phyloP scores from a whole-genome alignment of 2,329 filamentous ascomycete genomes.

The Triangularia setosa region DNA sequence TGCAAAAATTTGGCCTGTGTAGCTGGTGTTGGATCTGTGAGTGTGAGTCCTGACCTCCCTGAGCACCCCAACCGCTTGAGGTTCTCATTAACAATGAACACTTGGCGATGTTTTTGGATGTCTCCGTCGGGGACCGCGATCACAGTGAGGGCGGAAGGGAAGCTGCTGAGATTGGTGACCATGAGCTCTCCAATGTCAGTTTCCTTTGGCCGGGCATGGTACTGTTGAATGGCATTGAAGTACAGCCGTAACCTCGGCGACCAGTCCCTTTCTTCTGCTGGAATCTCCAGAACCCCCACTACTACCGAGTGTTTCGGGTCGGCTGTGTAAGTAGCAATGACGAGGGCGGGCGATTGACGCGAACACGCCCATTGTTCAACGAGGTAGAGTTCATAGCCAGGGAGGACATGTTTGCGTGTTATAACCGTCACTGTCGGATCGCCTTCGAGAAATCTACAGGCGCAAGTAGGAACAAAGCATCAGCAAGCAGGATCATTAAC shows the following conservation, averaged over 20 bases:
- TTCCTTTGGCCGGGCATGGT: slow-evolving; percentile 77
- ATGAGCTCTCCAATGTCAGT: slow-evolving; percentile 81
- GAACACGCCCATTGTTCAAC: slow-evolving; percentile 99
- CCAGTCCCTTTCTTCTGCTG: slow-evolving; percentile 75
- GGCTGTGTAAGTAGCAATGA: slow-evolving; percentile 90
- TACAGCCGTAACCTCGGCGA: slow-evolving; percentile 75
- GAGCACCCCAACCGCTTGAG: slow-evolving; percentile 90
- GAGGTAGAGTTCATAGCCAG: slow-evolving; percentile 87
- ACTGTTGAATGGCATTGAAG: slow-evolving; percentile 80
- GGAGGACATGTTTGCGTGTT: slow-evolving; percentile 64
- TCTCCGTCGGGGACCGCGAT: slow-evolving; percentile 87
- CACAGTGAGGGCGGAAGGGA: slow-evolving; percentile 89
- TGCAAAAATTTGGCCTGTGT: slow-evolving; percentile 90
- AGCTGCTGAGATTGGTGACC: slow-evolving; percentile 89
- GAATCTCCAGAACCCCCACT: slow-evolving; percentile 77
- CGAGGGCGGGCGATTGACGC: slow-evolving; percentile 79
- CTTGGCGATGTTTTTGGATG: slow-evolving; percentile 70
- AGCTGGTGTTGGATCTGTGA: slow-evolving; percentile 72
- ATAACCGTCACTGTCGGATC: slow-evolving; percentile 73
- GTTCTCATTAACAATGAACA: slow-evolving; percentile 92
- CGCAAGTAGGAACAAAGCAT: background rate
- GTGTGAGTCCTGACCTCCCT: slow-evolving; percentile 78
- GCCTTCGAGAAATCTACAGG: slow-evolving; percentile 71
- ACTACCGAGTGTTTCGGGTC: slow-evolving; percentile 74
- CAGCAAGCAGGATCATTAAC: background rate